Evolutionary conservation across 441 rosid genomes (phyloP), one percentile per base, ranked within the genome.

Genomic region (Corymbia calophylla): DNA sequence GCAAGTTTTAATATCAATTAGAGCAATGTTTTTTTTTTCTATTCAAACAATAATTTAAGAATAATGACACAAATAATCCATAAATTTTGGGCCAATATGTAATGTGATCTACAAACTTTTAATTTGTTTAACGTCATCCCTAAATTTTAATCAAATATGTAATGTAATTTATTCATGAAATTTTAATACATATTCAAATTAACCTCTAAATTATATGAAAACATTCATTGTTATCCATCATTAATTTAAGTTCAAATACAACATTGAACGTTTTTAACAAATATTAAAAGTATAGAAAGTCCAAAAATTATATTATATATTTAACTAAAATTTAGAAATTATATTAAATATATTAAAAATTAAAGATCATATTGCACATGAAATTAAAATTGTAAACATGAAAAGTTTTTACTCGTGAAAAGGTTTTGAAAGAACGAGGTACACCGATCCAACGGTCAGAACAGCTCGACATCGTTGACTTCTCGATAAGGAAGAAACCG

Each of bases 121-220:
- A 18, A 19, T 55, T 55, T 55, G 1, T 18, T 19, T 23, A 54
- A 55, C 9, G 8, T 19, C 9, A 55, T 18, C 9, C 9, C 3
- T 35, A 9, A 55, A 55, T 8, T 55, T 55, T 19, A 55, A 3
- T 0, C 10, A 3, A 54, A 56, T 56, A 2, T 17, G 3, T 8
- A 66, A 31, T 1, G 0, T 31, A 6, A 0, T 31, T 6, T 0
- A 16, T 17, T 0, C n/a, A n/a, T n/a, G n/a, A 31, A 31, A 0
- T 66, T 16, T 16, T 66, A 66, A 66, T n/a, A 7, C 3, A 15
- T 64, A 0, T 64, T 64, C 1, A 2, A 64, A 1, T 14, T 64
- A n/a, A 0, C n/a, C 35, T 1, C 2, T n/a, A 15, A 2, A 64
- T 0, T 64, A 64, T n/a, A 15, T 56, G 13, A 56, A 56, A 56